Base-by-base conservation (phyloP, 1,139 yeast genomes). In the Nakaseomyces uthaithaninus region DNA sequence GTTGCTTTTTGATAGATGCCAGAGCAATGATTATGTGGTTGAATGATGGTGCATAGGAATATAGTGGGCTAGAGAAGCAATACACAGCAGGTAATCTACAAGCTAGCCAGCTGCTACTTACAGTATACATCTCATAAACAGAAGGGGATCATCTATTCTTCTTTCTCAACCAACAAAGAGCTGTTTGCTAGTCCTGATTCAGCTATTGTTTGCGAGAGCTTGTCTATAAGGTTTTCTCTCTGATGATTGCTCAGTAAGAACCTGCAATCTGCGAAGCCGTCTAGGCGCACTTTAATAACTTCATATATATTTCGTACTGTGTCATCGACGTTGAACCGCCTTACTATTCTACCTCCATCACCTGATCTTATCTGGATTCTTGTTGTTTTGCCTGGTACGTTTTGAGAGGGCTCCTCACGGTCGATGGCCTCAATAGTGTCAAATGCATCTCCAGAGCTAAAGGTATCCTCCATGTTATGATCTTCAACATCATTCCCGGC, bases 281-380 rank as follows among this genome's bases (percentile, higher is more conserved):
- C 57, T 10, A 78, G 74, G 45, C 72, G 78, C 4, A 72, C 67
- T 52, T 80, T 77, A 27, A 74, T 69, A 26, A 74, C 67, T 37
- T 80, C 79, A 57, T 68, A 84, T 27, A 91, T 69, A 12, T 69
- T 67, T 54, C 74, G 47, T 0, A 93, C 83, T 3, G 69, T 63
- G 49, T 81, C 93, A 3, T 65, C 56, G 8, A 72, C 53, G 11
- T 63, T 64, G 53, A 91, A 83, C 48, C 86, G 73, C 44, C 86
- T 80, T n/a, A 91, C 80, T 11, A 81, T 65, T 46, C 97, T 69
- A 42, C 80, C 73, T 17, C 97, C 97, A 53, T 82, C 87, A 14
- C 93, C 94, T 33, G 86, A 74, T 44, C 97, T 71, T 16, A 93
- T 72, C 61, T 91, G 98, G 18, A 93, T 74, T 52, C 98, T 68